These are phyloP conservation scores for Endocalyx cinctus DNA, from an alignment of 2,329 filamentous ascomycete species.

Conservation along the genomic window DNA sequence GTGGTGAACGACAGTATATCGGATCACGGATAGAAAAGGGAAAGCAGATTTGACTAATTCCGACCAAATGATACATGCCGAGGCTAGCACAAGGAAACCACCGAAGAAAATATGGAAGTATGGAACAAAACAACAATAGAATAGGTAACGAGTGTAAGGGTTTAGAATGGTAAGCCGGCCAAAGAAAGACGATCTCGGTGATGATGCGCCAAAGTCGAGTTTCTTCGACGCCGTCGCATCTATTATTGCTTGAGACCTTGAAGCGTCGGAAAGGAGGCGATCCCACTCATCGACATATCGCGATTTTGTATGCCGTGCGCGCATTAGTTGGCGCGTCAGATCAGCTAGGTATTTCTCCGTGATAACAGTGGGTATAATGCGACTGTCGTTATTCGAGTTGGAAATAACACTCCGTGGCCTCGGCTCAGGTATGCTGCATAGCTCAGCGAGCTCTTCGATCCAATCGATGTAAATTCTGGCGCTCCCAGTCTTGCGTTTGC, in stretches of 20 bases:
- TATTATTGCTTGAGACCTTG: slow-evolving; percentile 73
- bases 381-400: slow-evolving; percentile 37
- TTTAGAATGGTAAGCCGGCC: slow-evolving; percentile 60
- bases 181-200: slow-evolving; percentile 50
- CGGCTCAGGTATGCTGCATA: slow-evolving; percentile 63
- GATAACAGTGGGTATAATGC: slow-evolving; percentile 70
- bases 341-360: slow-evolving; percentile 93
- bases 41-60: slow-evolving; percentile 83
- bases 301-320: slow-evolving; percentile 76
- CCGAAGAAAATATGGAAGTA: slow-evolving; percentile 61
- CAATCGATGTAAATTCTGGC: slow-evolving; percentile 78
- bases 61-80: slow-evolving; percentile 84
- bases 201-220: slow-evolving; percentile 66
- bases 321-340: slow-evolving; percentile 73
- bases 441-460: slow-evolving; percentile 90
- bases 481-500: slow-evolving; percentile 74
- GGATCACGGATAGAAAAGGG: slow-evolving; percentile 67
- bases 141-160: slow-evolving; percentile 75
- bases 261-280: slow-evolving; percentile 67
- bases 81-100: slow-evolving; percentile 67
- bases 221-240: slow-evolving; percentile 77
- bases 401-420: slow-evolving; percentile 39
- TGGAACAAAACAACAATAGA: slow-evolving; percentile 71
- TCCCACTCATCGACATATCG: slow-evolving; percentile 87
- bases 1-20: slow-evolving; percentile 67